Evolutionary conservation across 345 rosid species (phyloP), one percentile per base, ranked within the genome.

Genomic region (Eucalyptus decipiens): DNA sequence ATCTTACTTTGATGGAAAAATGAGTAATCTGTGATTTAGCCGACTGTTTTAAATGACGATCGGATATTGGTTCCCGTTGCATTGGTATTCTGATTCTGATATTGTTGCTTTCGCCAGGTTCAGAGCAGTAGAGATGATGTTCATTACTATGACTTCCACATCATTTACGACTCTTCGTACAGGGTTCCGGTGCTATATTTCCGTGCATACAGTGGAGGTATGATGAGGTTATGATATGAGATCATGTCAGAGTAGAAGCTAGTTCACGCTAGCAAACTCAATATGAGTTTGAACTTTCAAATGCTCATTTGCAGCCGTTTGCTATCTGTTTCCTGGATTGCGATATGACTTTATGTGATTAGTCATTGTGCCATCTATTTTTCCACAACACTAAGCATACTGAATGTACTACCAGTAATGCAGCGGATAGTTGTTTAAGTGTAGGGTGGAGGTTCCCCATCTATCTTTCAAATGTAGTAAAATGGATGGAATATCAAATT

Each of bases 171-270:
- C 92, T 90, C 93, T 65, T 94, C 97, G 2, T 97, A 92, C 80
- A 89, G 92, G 90, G 96, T 96, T 90, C 99, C 99, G 9, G 98
- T 95, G 90, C 94, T 97, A 47, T 97, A 95, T 87, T 95, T 97
- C 85, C 96, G 97, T 12, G 98, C 93, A 43, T 94, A 94, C 45
- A 45, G 90, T 86, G 91, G 95, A 7, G 94, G 99, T 97, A 92
- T 88, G 95, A 92, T 85, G 65, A 28, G 23, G 83, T 37, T 76
- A 11, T 76, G 47, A 19, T 76, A 40, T 37, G 47, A 76, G 5
- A 76, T 37, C 9, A 3, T 76, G 83, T 21, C 1, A 37, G 47
- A 6, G 83, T 19, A 76, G 28, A 76, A 37, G 47, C 28, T 12
- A 23, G 52, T n/a, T 76, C 52, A 26, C 56, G 0, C 76, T 32